Percentiles rank a stretch among this genome's conserved stretches.
phyloP scores from a whole-genome alignment of 768 basidiomycete species.

The Lyophyllum shimeji region DNA sequence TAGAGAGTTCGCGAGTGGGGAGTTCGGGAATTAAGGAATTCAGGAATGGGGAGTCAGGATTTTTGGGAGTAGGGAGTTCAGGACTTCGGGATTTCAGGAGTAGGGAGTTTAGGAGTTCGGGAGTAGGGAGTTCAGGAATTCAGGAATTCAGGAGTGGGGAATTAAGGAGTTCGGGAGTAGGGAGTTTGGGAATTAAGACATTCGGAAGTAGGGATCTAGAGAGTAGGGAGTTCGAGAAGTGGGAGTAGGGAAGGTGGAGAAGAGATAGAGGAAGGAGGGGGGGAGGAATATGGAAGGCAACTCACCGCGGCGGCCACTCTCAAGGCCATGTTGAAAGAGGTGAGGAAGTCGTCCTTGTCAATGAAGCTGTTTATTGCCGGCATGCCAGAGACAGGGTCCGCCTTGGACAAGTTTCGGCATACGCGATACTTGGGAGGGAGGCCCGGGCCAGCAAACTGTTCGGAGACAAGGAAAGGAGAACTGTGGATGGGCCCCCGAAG shows the following conservation, averaged over 20 bases:
- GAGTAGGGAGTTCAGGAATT: too few relatives aligned
- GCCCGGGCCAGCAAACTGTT: slow-evolving; percentile 3
- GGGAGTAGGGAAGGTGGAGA: neutral
- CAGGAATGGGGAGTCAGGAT: too few relatives aligned
- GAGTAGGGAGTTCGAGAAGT: neutral
- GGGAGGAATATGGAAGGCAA: neutral
- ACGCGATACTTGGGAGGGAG: slow-evolving; percentile 14
- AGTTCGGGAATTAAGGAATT: neutral
- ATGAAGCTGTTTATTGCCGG: slow-evolving; percentile 17
- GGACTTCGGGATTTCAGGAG: neutral
- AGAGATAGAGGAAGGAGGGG: too few relatives aligned
- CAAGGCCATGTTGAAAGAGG: neutral
- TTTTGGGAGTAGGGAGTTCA: too few relatives aligned
- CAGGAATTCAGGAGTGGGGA: too few relatives aligned
- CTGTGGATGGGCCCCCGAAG: slow-evolving; percentile 24
- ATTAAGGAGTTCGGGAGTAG: too few relatives aligned
- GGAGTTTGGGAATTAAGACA: neutral
- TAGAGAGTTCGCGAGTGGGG: neutral
- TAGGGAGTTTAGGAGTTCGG: neutral
- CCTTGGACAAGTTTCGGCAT: slow-evolving; percentile 21
- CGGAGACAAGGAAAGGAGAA: slow-evolving; percentile 22
- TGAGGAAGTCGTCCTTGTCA: neutral
- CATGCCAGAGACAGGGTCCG: neutral
- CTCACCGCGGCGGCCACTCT: neutral
- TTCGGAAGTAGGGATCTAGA: neutral